Conservation (phyloP, 2,329 filamentous ascomycete genomes). For the Saccharata proteae region DNA sequence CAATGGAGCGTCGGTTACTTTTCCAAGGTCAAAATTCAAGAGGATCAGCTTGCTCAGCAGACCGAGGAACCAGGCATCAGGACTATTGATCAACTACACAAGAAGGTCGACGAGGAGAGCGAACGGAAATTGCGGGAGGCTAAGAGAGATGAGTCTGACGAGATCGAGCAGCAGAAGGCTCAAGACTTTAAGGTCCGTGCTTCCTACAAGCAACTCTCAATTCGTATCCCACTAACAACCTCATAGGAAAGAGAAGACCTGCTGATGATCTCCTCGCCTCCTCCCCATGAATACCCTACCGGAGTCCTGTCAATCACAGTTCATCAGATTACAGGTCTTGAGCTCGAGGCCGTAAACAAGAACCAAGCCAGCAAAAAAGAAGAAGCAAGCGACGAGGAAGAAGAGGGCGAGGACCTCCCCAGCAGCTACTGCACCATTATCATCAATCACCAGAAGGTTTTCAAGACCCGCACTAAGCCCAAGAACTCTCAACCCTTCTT, state of each 20-base stretch:
- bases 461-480: constrained; percentile 62
- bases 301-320: constrained; percentile 60
- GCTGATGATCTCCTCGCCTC: constrained; percentile 57
- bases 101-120: constrained; percentile 42
- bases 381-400: constrained; percentile 45
- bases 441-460: constrained; percentile 58
- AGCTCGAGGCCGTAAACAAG: constrained; percentile 49
- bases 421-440: constrained; percentile 63
- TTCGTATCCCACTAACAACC: constrained; percentile 2
- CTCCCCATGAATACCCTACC: constrained; percentile 47
- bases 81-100: constrained; percentile 45
- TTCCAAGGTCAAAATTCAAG: constrained; percentile 51
- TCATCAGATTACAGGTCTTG: constrained; percentile 59
- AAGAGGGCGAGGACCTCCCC: constrained; percentile 51
- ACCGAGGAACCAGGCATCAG: constrained; percentile 46
- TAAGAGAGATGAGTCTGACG: constrained; percentile 44
- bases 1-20: constrained; percentile 63
- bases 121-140: constrained; percentile 56
- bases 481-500: constrained; percentile 70
- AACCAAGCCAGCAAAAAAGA: constrained; percentile 34
- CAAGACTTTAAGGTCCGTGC: constrained; percentile 47
- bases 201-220: constrained; percentile 24
- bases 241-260: constrained; percentile 35
- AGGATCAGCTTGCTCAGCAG: constrained; percentile 50
- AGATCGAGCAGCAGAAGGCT: constrained; percentile 54